Base-by-base conservation (phyloP, 2,329 filamentous ascomycete species). In the Aureobasidium sp. region DNA sequence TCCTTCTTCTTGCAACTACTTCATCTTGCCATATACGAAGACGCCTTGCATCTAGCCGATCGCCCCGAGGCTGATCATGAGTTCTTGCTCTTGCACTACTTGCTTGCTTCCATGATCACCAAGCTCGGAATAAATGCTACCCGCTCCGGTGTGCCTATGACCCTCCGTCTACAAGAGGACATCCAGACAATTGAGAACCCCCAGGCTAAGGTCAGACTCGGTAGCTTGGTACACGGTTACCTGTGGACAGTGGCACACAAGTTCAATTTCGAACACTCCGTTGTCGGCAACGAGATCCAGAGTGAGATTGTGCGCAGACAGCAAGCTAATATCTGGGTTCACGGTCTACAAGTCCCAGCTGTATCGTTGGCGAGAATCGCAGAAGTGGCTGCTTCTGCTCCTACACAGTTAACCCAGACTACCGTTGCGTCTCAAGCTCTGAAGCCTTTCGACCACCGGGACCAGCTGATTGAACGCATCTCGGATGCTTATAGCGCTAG, bases 21-120 rank as follows among this genome's bases (percentile, higher is more conserved):
- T 3, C 95, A 98, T 78, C 85, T 98, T 51, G 91, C 92, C 58
- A 87, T 96, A n/a, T 98, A 97, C 77, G 95, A 98, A 76, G 93
- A 93, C 70, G 92, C 93, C 10, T 80, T 95, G 27, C 91, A 96
- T 71, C 89, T 85, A 69, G 85, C 93, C 27, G 87, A 91, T 31
- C 75, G 73, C n/a, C 74, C 77, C 27, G 77, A 80, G 48, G 90
- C 87, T 51, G 92, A 96, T 68, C 84, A 88, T 0, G 94, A 97
- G 71, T 86, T 97, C 36, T 81, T 93, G 33, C 80, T 97, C 16
- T 82, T 97, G 11, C 94, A 97, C 74, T 83, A 94, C 4, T 84
- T 98, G 15, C 85, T 97, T 43, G 84, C 88, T 15, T 93, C 88
- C 64, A 84, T 97, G n/a, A 87, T 94, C 11, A 85, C 89, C 66